Evolutionary conservation across 148 eudicot genomes (phyloP).

Genomic region (Vaccinium vitisidaea): DNA sequence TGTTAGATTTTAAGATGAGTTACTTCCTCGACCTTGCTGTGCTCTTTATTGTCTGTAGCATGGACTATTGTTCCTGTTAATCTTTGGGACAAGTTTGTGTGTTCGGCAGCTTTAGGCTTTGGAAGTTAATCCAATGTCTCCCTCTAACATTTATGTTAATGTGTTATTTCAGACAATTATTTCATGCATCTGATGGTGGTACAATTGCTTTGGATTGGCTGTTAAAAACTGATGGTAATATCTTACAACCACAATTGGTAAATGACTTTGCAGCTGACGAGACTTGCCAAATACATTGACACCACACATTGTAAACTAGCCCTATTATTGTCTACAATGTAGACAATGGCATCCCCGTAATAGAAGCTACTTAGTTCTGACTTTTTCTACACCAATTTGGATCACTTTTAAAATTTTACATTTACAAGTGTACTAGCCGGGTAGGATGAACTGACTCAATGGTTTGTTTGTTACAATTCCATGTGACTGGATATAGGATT

Average conservation of each 20-base stretch:
- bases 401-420: neutral
- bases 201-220: slow-evolving; percentile 95
- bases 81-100: neutral
- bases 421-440: neutral
- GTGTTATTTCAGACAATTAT: slow-evolving; percentile 58
- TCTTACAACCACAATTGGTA: neutral
- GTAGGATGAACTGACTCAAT: neutral
- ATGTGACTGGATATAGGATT: neutral
- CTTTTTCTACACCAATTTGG: neutral
- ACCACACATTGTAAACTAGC: neutral
- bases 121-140: neutral
- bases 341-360: neutral
- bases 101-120: neutral
- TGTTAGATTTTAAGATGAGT: neutral
- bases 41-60: neutral
- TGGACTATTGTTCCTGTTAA: neutral
- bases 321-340: neutral
- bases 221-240: slow-evolving; percentile 66
- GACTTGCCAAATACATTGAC: neutral
- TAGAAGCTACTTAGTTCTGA: neutral
- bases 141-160: slow-evolving; percentile 14
- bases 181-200: slow-evolving; percentile 84
- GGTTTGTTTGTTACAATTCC: neutral
- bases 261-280: neutral
- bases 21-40: neutral